A percentile compares a stretch with the other conserved stretches of the same genome.
phyloP scores from a whole-genome alignment of 2,329 filamentous ascomycete genomes.

The Diaporthe sp. region DNA sequence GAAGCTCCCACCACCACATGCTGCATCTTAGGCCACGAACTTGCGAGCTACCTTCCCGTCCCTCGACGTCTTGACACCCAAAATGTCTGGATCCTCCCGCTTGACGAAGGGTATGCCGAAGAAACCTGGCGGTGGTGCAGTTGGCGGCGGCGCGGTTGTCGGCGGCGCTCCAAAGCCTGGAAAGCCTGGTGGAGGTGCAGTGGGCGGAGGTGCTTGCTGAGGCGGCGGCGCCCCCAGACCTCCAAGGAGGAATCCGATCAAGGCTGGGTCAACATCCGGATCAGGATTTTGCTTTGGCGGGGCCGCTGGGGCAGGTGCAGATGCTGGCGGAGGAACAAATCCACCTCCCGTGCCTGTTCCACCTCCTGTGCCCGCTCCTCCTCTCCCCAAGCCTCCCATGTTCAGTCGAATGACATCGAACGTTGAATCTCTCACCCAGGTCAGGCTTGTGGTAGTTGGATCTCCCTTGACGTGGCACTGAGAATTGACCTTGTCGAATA shows the following conservation, averaged over 20 bases:
- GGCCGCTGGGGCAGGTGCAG: background rate
- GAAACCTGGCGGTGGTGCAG: slow-evolving; percentile 11
- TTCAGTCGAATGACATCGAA: slow-evolving; percentile 16
- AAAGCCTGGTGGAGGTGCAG: too few relatives aligned
- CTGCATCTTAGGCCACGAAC: background rate
- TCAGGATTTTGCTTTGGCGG: background rate
- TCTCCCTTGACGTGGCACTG: slow-evolving; percentile 16
- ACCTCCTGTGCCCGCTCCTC: background rate
- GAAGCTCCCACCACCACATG: background rate
- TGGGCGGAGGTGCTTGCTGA: background rate
- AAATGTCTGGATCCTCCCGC: background rate
- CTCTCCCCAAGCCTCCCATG: background rate
- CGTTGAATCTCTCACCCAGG: background rate
- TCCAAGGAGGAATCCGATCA: slow-evolving; percentile 8
- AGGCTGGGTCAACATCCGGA: slow-evolving; percentile 1
- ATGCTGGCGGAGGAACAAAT: background rate
- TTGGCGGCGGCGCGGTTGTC: background rate
- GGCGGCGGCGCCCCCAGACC: background rate
- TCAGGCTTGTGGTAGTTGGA: background rate
- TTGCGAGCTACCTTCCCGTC: background rate
- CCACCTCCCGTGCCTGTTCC: slow-evolving; percentile 5
- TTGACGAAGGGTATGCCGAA: slow-evolving; percentile 2
- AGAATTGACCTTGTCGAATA: slow-evolving; percentile 17
- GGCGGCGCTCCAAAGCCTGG: background rate
- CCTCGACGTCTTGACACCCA: background rate